Conservation (phyloP, 2,329 filamentous ascomycete genomes). For the Chaetomium olivaceum region DNA sequence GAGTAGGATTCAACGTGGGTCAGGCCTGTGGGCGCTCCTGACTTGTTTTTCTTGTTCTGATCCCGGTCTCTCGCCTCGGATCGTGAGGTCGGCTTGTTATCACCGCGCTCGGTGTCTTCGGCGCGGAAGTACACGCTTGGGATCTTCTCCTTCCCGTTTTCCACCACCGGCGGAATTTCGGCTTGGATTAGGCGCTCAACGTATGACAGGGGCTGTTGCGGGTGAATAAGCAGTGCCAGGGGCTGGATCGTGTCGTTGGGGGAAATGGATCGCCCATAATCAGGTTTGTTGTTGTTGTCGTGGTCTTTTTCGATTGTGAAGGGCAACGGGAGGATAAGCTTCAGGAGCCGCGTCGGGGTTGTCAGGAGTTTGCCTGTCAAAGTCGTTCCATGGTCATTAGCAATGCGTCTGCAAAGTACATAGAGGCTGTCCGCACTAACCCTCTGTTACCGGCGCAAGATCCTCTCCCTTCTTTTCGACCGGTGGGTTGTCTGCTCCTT, state of each 20-base stretch:
- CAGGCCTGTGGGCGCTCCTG: conserved; percentile 27
- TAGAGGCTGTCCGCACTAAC: conserved; percentile 26
- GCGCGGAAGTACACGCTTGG: conserved; percentile 79
- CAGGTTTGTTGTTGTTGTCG: conserved; percentile 37
- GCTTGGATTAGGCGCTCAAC: conserved; percentile 86
- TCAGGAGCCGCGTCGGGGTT: conserved; percentile 76
- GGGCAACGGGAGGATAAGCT: conserved; percentile 73
- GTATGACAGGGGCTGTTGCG: conserved; percentile 88
- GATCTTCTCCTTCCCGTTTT: conserved; percentile 66
- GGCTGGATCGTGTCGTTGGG: conserved; percentile 65
- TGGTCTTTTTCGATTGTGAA: conserved; percentile 45
- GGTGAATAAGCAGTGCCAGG: conserved; percentile 80
- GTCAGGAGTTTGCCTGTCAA: conserved; percentile 70
- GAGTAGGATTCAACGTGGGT: conserved; percentile 67
- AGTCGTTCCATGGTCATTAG: conserved; percentile 8
- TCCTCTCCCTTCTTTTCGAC: conserved; percentile 35
- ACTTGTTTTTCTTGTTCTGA: conserved; percentile 30
- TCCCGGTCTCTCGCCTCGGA: conserved; percentile 39
- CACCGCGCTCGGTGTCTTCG: conserved; percentile 68
- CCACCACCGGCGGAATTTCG: conserved; percentile 71
- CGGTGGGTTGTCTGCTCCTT: conserved; percentile 52
- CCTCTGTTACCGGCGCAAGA: conserved; percentile 37
- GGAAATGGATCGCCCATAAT: conserved; percentile 40
- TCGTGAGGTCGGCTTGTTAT: conserved; percentile 40
- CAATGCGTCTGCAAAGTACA: not conserved